Percentiles rank a stretch among this genome's conserved stretches.
Conservation (phyloP, 1,284 basidiomycete genomes). For the Ustilago sp. region DNA sequence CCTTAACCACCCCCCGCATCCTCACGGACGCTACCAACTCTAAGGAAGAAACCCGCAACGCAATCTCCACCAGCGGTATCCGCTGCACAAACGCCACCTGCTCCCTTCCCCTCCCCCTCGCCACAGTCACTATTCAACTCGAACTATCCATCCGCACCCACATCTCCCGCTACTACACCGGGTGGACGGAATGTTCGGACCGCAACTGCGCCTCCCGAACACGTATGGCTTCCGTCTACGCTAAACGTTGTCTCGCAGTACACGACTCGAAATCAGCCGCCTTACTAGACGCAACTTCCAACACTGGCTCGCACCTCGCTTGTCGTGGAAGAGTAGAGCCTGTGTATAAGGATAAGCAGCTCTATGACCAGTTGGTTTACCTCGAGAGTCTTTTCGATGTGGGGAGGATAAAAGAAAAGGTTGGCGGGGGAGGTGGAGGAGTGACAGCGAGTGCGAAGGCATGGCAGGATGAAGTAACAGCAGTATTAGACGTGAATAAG, state of each 20-base stretch:
- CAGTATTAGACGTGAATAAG: slow-evolving; percentile 41
- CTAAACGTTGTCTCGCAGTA: slow-evolving; percentile 72
- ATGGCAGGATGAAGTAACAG: slow-evolving; percentile 45
- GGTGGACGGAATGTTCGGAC: slow-evolving; percentile 89
- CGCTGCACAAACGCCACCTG: slow-evolving; percentile 42
- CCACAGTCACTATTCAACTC: slow-evolving; percentile 75
- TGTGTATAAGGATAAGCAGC: slow-evolving; percentile 61
- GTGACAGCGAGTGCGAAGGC: slow-evolving; percentile 15
- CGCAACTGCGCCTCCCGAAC: slow-evolving; percentile 84
- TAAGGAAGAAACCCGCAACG: slow-evolving; percentile 15
- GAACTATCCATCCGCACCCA: slow-evolving; percentile 84
- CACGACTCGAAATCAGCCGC: slow-evolving; percentile 38
- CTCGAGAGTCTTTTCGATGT: slow-evolving; percentile 61
- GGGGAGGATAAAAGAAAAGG: slow-evolving; percentile 22
- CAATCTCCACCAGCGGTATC: slow-evolving; percentile 43
- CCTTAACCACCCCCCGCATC: not conserved
- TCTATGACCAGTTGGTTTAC: slow-evolving; percentile 67
- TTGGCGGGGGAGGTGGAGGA: not conserved
- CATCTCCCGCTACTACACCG: slow-evolving; percentile 87
- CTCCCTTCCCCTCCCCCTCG: slow-evolving; percentile 30
- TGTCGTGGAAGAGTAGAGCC: slow-evolving; percentile 56
- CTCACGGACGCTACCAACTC: slow-evolving; percentile 31
- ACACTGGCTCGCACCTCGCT: slow-evolving; percentile 12
- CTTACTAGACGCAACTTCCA: slow-evolving; percentile 24
- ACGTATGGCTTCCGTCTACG: slow-evolving; percentile 92